phyloP scores from a whole-genome alignment of 2,329 filamentous ascomycete species.

The Knufia petricola region DNA sequence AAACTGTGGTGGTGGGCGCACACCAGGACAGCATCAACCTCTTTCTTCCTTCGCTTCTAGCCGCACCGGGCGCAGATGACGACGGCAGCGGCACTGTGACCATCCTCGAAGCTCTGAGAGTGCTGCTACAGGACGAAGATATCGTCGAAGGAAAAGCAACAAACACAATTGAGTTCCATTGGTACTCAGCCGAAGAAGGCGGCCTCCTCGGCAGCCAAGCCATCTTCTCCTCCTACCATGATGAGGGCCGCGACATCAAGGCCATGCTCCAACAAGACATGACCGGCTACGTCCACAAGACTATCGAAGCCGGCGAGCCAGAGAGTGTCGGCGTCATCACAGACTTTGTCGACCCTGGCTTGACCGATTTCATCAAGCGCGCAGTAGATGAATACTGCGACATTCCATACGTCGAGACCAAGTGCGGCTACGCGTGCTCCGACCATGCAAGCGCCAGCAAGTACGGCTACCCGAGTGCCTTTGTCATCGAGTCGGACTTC shows the following conservation, averaged over 20 bases:
- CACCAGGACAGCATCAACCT: conserved; percentile 95
- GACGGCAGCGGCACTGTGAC: conserved; percentile 90
- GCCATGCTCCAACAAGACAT: conserved; percentile 99
- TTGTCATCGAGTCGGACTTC: conserved; percentile 54
- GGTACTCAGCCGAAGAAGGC: conserved; percentile 86
- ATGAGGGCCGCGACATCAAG: conserved; percentile 64
- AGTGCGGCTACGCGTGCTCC: conserved; percentile 79
- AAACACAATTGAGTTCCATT: conserved; percentile 94
- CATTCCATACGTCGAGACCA: conserved; percentile 77
- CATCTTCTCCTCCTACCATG: conserved; percentile 74
- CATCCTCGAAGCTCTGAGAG: conserved; percentile 81
- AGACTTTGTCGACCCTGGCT: conserved; percentile 71
- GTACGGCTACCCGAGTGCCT: conserved; percentile 55
- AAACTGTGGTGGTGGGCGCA: conserved; percentile 79
- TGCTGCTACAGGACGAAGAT: conserved; percentile 63
- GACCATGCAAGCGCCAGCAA: conserved; percentile 59
- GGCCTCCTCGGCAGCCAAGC: conserved; percentile 81
- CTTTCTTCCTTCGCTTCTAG: conserved; percentile 71
- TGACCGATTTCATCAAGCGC: conserved; percentile 85
- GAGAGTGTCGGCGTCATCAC: conserved; percentile 89
- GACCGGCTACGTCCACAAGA: conserved; percentile 81
- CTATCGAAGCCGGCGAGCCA: conserved; percentile 67
- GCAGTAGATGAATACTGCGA: conserved; percentile 80
- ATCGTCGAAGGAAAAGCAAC: conserved; percentile 60
- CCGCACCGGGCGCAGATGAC: conserved; percentile 89